A percentile compares a stretch with the other conserved stretches of the same genome.
phyloP scores from a whole-genome alignment of 345 rosid genomes.

The Mallotus nudiflorus region DNA sequence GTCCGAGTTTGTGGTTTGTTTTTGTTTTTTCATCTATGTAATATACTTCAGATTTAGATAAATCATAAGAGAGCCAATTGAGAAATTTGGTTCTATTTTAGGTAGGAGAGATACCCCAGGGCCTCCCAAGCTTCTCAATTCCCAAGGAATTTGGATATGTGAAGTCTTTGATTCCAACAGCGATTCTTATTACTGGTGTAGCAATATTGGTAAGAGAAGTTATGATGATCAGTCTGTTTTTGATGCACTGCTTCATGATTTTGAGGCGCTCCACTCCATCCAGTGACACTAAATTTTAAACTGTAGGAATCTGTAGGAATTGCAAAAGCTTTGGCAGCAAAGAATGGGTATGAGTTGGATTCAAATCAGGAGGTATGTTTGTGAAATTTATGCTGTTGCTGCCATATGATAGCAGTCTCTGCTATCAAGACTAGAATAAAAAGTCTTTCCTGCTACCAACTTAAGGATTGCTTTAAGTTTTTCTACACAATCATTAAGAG shows the following conservation, averaged over 20 bases:
- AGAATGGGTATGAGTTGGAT: conserved; percentile 94
- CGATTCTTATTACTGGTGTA: conserved; percentile 93
- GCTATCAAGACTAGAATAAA: conserved; percentile 1
- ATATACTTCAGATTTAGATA: background rate
- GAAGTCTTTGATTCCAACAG: conserved; percentile 84
- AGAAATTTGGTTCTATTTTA: conserved; percentile 39
- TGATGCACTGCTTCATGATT: conserved; percentile 6
- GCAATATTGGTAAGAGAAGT: conserved; percentile 86
- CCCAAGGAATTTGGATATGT: conserved; percentile 67
- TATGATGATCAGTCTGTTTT: conserved; percentile 15
- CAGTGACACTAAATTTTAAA: conserved; percentile 12
- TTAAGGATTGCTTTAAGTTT: background rate
- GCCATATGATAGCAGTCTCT: conserved; percentile 1
- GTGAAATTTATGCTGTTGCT: background rate
- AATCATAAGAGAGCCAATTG: conserved; percentile 16
- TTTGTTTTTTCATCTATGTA: no score
- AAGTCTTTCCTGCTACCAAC: conserved; percentile 1
- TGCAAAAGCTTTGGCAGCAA: conserved; percentile 98
- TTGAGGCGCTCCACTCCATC: conserved; percentile 18
- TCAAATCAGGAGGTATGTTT: conserved; percentile 85
- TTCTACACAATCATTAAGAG: background rate
- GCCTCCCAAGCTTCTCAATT: conserved; percentile 86
- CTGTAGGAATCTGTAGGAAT: conserved; percentile 97
- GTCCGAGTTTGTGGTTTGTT: background rate
- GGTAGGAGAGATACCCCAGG: conserved; percentile 99